Evolutionary conservation across 371 early-diverging fungal genomes (phyloP).

Genomic region (Rhizopus delemar): DNA sequence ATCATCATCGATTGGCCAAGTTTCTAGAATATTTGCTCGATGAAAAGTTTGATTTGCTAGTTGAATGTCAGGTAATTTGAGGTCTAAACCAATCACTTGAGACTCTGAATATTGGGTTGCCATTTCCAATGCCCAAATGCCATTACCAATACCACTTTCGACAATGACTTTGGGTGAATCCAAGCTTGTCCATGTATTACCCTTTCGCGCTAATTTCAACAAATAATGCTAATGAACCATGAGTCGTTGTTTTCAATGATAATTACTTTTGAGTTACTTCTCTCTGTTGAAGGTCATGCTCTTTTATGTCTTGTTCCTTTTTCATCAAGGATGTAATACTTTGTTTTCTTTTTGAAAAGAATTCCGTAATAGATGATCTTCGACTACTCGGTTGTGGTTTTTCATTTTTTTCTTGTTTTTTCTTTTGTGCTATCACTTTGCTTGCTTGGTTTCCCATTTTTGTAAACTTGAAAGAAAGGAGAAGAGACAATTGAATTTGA

Average conservation of each 20-base stretch:
- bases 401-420: slow-evolving; percentile 6
- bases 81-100: slow-evolving; percentile 57
- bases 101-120: slow-evolving; percentile 47
- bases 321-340: slow-evolving; percentile 25
- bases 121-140: slow-evolving; percentile 68
- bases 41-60: slow-evolving; percentile 32
- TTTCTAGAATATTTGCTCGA: slow-evolving; percentile 33
- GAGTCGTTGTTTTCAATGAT: background rate
- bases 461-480: background rate
- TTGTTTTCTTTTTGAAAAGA: slow-evolving; percentile 43
- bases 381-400: slow-evolving; percentile 17
- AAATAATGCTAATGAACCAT: slow-evolving; percentile 38
- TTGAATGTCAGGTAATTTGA: slow-evolving; percentile 46
- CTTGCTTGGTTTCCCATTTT: slow-evolving; percentile 51
- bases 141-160: slow-evolving; percentile 56
- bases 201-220: slow-evolving; percentile 46
- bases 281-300: slow-evolving; percentile 47
- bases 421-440: slow-evolving; percentile 21
- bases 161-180: slow-evolving; percentile 46
- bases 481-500: background rate
- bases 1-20: slow-evolving; percentile 40
- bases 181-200: slow-evolving; percentile 40
- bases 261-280: slow-evolving; percentile 29
- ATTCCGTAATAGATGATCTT: slow-evolving; percentile 51
- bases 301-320: slow-evolving; percentile 37